These are phyloP conservation scores for Oryza glaberrima DNA, from an alignment of 176 grass and related monocot species.

Conservation along the genomic window DNA sequence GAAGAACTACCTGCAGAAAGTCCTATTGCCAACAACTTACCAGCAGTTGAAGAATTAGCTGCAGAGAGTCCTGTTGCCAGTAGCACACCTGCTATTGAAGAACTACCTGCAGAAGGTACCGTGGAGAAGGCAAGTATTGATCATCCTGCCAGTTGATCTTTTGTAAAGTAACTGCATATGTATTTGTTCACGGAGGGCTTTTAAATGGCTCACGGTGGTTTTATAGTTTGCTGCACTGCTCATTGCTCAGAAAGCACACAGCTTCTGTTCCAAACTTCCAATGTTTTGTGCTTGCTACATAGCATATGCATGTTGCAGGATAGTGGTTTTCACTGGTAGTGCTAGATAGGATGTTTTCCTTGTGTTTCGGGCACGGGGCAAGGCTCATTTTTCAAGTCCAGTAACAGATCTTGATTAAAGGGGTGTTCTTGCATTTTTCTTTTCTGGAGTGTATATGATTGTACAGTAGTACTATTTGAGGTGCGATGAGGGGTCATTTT, in stretches of 20 bases:
- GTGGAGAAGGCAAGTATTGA: slow-evolving; percentile 17
- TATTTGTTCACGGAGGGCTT: neutral
- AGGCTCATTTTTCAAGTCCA: neutral
- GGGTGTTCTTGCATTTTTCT: neutral
- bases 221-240: neutral
- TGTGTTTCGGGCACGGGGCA: neutral
- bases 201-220: neutral
- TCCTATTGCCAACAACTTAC: neutral
- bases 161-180: slow-evolving; percentile 20
- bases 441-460: slow-evolving; percentile 29
- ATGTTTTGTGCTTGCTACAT: slow-evolving; percentile 26
- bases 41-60: slow-evolving; percentile 29
- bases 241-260: neutral
- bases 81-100: slow-evolving; percentile 34
- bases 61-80: neutral
- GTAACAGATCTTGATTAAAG: neutral
- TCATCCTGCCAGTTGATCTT: slow-evolving; percentile 30
- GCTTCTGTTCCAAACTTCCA: neutral
- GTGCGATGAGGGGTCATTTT: neutral
- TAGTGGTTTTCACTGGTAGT: neutral
- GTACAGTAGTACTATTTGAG: neutral
- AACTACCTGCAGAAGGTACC: slow-evolving; percentile 27
- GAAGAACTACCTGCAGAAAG: slow-evolving; percentile 7
- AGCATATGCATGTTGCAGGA: slow-evolving; percentile 3
- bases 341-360: slow-evolving; percentile 25